phyloP scores from a whole-genome alignment of 2,329 filamentous ascomycete genomes.

The Karstenula rhodostoma region DNA sequence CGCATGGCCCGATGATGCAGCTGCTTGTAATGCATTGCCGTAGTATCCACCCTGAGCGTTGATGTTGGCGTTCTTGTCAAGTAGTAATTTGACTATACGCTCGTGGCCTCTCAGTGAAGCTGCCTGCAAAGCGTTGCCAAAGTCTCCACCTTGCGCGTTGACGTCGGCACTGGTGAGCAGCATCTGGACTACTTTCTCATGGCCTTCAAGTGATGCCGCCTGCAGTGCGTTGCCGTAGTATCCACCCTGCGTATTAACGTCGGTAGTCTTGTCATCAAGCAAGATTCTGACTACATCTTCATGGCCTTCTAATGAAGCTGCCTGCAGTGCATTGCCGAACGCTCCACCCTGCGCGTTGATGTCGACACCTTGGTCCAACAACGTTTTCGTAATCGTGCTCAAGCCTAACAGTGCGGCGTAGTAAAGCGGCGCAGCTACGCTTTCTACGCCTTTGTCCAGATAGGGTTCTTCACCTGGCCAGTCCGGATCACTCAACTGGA shows the following conservation, averaged over 20 bases:
- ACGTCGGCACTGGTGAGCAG: background rate
- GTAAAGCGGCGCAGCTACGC: conserved; percentile 7
- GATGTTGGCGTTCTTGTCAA: background rate
- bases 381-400: background rate
- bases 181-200: background rate
- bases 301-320: background rate
- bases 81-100: background rate
- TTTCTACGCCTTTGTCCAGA: conserved; percentile 2
- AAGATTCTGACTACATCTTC: background rate
- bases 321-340: background rate
- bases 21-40: background rate
- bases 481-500: conserved; percentile 29
- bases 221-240: background rate
- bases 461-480: conserved; percentile 10
- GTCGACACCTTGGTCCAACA: background rate
- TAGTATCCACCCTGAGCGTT: background rate
- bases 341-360: background rate
- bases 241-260: background rate
- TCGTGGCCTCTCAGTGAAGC: background rate
- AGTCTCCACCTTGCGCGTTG: background rate
- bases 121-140: background rate
- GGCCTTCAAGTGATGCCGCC: background rate
- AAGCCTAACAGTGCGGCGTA: background rate
- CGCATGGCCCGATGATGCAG: background rate
- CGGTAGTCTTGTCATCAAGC: background rate